These are phyloP conservation scores for Yamadazyma taylorii DNA, from an alignment of 1,139 yeast species.

Conservation along the genomic window DNA sequence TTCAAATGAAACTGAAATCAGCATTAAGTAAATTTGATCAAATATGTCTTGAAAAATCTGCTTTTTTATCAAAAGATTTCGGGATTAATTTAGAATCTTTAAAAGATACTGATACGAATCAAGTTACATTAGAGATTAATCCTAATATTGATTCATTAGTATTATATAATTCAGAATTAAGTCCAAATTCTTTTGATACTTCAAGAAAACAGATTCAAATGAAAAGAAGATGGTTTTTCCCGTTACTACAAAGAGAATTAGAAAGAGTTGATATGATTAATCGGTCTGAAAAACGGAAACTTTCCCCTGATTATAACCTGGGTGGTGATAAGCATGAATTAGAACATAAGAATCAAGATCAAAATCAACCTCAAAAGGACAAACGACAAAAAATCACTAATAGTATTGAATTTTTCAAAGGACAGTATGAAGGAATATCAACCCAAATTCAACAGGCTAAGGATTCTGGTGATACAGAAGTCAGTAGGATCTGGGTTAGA, in stretches of 20 bases:
- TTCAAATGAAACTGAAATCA: conserved; percentile 23
- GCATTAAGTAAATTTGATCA: conserved; percentile 26
- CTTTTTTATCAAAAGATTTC: conserved; percentile 27
- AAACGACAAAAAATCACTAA: conserved; percentile 26
- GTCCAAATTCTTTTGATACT: conserved; percentile 17
- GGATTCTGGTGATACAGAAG: conserved; percentile 14
- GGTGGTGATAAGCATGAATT: conserved; percentile 7
- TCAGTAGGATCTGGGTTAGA: conserved; percentile 79
- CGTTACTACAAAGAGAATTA: conserved; percentile 41
- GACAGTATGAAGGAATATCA: conserved; percentile 36
- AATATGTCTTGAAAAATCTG: conserved; percentile 27
- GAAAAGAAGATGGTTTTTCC: conserved; percentile 37
- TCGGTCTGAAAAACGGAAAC: conserved; percentile 30
- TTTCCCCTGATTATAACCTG: background rate
- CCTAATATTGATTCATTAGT: conserved; percentile 41
- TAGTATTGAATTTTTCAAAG: conserved; percentile 43
- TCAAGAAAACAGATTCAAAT: conserved; percentile 26
- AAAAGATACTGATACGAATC: conserved; percentile 35
- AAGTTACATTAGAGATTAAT: conserved; percentile 27
- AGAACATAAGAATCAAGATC: conserved; percentile 16
- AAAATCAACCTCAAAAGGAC: conserved; percentile 25
- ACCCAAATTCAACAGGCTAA: conserved; percentile 20
- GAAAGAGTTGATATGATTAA: conserved; percentile 30
- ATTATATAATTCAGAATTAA: conserved; percentile 24
- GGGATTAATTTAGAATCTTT: conserved; percentile 33